Base-by-base conservation (phyloP, 2,329 filamentous ascomycete species). In the Huntiella moniliformis region DNA sequence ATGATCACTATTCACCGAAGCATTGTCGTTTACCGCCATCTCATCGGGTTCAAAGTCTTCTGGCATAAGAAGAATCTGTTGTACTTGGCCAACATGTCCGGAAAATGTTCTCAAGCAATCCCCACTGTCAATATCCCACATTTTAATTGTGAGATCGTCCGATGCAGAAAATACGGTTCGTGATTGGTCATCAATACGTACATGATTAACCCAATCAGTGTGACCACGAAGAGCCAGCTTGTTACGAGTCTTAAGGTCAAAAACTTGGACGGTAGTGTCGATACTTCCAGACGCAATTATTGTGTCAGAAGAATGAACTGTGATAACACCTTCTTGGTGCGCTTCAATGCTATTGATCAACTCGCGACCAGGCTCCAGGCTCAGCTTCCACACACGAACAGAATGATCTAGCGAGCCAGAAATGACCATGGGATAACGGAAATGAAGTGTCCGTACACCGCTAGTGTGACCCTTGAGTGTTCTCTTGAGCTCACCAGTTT, bases 181-280 rank as follows among this genome's bases (percentile, higher is more conserved):
- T 7, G 84, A 92, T 1, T 72, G 64, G 0, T 78, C 71, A 59
- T 98, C 86, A 34, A 98, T 74, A 53, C 81, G 80, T 31, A 96
- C 88, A n/a, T 83, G 79, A 61, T 98, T 98, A 55, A 98, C 87
- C 83, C 88, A 96, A 59, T 96, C 87, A 0, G 70, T 75, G 58
- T 98, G 91, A 6, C 87, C 88, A 17, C 79, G 77, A 10, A 98
- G 68, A 44, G 76, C 71, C 54, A 81, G 93, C 0, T 79, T 82
- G 45, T 82, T 78, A 58, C 84, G 85, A 49, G 82, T 83, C 55
- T 82, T 74, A 56, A 92, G 91, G 60, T 94, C 88, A 73, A 88
- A 95, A 39, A 98, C 79, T 58, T 88, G 86, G 60, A 96, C 79
- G 1, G 80, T 88, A 58, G 77, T 78, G 61, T 98, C 91, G 52